Percentiles rank a stretch among this genome's conserved stretches.
Evolutionary conservation across 169 alveolate genomes (phyloP).

Genomic region (Miamiensis avidus): DNA sequence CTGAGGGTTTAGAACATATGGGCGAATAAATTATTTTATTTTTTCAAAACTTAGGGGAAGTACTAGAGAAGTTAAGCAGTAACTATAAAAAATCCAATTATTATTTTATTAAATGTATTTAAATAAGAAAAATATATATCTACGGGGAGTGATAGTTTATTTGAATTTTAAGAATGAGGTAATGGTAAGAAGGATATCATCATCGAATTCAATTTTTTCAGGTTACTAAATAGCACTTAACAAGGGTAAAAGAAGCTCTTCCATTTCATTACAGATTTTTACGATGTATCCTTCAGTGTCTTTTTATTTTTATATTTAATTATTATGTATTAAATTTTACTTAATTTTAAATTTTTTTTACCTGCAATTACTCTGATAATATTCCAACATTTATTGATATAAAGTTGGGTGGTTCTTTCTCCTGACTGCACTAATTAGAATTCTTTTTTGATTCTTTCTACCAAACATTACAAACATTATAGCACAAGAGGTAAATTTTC

Average conservation of each 20-base stretch:
- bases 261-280: too few species aligned
- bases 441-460: conserved; percentile 30
- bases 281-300: too few species aligned
- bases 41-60: conserved; percentile 45
- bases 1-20: conserved; percentile 45
- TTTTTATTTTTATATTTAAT: too few species aligned
- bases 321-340: too few species aligned
- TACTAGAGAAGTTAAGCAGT: conserved; percentile 39
- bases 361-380: conserved; percentile 54
- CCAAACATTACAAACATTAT: conserved; percentile 2
- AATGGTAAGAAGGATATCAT: conserved; percentile 52
- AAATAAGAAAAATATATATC: too few species aligned
- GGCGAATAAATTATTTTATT: conserved; percentile 44
- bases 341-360: conserved; percentile 37
- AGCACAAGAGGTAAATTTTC: too few species aligned
- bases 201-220: conserved; percentile 58
- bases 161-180: conserved; percentile 42
- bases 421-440: conserved; percentile 13
- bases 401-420: conserved; percentile 35
- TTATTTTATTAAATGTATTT: too few species aligned
- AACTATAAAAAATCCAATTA: too few species aligned
- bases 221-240: conserved; percentile 44
- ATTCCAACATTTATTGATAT: conserved; percentile 67
- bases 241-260: conserved; percentile 44
- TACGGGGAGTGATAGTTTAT: conserved; percentile 34